Conservation (phyloP, 2,329 filamentous ascomycete genomes). For the Epichloe uncinata region DNA sequence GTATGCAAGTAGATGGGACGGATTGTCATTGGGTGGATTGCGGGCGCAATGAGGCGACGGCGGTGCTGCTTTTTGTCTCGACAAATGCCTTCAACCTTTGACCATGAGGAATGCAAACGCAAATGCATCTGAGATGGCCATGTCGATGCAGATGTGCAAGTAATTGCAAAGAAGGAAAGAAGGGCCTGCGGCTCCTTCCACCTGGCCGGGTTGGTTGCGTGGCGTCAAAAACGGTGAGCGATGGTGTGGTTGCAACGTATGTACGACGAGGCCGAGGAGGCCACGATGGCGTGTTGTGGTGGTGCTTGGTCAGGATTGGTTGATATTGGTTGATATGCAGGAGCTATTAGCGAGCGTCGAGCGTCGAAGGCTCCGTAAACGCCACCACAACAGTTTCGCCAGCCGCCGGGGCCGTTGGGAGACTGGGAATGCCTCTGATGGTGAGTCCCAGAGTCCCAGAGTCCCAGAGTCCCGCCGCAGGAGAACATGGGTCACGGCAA, state of each 20-base stretch:
- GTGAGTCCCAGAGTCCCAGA: too few species aligned
- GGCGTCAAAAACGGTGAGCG: conserved; percentile 4
- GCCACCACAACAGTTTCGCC: conserved; percentile 2
- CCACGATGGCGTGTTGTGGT: background rate
- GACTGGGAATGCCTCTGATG: too few species aligned
- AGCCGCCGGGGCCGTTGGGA: background rate
- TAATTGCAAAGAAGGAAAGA: background rate
- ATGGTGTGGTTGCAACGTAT: background rate
- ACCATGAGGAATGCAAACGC: background rate
- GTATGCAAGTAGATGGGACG: too few species aligned
- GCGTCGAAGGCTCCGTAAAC: background rate
- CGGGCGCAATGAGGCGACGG: background rate
- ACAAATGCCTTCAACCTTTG: background rate
- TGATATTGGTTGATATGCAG: background rate
- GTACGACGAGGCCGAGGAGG: background rate
- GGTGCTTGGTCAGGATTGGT: background rate
- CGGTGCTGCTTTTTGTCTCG: background rate
- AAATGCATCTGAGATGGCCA: background rate
- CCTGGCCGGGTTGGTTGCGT: background rate
- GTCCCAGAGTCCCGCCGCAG: too few species aligned
- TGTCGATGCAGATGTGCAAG: background rate
- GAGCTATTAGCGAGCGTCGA: background rate
- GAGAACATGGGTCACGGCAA: too few species aligned
- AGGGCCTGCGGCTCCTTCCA: background rate
- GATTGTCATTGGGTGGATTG: background rate